Evolutionary conservation across 805 yeast species (phyloP).

Genomic region (Cyberlindnera mycetangii): DNA sequence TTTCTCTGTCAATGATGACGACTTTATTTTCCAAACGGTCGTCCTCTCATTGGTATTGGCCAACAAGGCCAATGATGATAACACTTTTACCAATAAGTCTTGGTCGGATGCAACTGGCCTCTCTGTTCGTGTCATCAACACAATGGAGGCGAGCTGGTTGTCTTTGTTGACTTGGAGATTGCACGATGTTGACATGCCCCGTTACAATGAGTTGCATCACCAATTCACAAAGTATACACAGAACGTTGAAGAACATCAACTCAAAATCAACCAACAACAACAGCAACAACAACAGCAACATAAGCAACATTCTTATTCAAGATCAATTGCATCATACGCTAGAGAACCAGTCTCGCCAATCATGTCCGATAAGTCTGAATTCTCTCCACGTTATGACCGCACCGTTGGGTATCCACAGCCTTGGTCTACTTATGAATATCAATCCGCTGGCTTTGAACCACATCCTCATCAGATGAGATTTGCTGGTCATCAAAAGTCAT

Average conservation of each 20-base stretch:
- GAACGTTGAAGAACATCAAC: constrained; percentile 23
- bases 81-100: constrained; percentile 90
- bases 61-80: constrained; percentile 93
- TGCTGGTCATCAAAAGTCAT: constrained; percentile 17
- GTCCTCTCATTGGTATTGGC: constrained; percentile 76
- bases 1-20: constrained; percentile 30
- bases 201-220: constrained; percentile 22
- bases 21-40: constrained; percentile 50
- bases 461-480: constrained; percentile 9
- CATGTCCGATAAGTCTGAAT: constrained; percentile 16
- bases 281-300: constrained; percentile 15
- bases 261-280: constrained; percentile 17
- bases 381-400: constrained; percentile 19
- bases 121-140: constrained; percentile 54
- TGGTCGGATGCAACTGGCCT: constrained; percentile 97
- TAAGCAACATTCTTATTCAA: constrained; percentile 4
- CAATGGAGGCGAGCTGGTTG: constrained; percentile 71
- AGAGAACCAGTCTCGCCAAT: constrained; percentile 25
- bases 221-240: constrained; percentile 26
- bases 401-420: constrained; percentile 10
- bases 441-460: constrained; percentile 17
- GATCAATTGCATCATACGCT: constrained; percentile 7
- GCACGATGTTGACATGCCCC: constrained; percentile 33
- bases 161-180: constrained; percentile 57
- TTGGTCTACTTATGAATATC: constrained; percentile 14